Conservation (phyloP, 176 grass and related monocot species). For the Pontederia crassipes region DNA sequence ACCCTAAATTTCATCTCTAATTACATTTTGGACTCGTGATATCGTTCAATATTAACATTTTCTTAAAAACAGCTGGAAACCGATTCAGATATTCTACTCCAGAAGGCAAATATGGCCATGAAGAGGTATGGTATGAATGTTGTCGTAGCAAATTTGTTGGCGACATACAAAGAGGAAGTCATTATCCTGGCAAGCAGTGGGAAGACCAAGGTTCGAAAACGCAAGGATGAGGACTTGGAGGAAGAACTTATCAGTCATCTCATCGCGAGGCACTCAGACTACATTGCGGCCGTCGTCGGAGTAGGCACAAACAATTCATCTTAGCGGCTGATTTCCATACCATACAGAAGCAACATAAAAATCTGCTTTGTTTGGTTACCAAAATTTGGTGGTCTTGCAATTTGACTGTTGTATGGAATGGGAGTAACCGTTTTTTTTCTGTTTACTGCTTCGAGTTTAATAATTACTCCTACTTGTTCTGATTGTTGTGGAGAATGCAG, state of each 20-base stretch:
- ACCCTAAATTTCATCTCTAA: neutral
- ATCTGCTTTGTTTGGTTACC: too few relatives aligned
- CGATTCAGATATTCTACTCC: conserved; percentile 64
- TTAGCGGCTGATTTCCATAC: too few relatives aligned
- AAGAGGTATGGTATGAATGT: conserved; percentile 67
- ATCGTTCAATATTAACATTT: neutral
- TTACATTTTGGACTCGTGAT: neutral
- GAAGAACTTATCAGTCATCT: conserved; percentile 46
- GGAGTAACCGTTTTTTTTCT: too few relatives aligned
- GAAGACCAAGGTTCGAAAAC: conserved; percentile 26
- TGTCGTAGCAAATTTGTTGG: conserved; percentile 60
- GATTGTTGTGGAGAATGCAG: too few relatives aligned
- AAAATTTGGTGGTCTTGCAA: too few relatives aligned
- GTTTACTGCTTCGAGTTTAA: too few relatives aligned
- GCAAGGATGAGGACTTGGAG: conserved; percentile 50
- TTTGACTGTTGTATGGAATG: too few relatives aligned
- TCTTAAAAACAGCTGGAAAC: conserved; percentile 55
- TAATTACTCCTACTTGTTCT: too few relatives aligned
- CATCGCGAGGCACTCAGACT: conserved; percentile 34
- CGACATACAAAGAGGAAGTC: conserved; percentile 77
- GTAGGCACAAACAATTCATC: neutral
- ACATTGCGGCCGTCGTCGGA: conserved; percentile 20
- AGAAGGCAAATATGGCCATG: conserved; percentile 57
- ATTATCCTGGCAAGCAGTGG: conserved; percentile 33
- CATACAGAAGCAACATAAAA: too few relatives aligned